These are phyloP conservation scores for Haplosporangium gracile DNA, from an alignment of 192 early-diverging fungal genomes.

Conservation along the genomic window DNA sequence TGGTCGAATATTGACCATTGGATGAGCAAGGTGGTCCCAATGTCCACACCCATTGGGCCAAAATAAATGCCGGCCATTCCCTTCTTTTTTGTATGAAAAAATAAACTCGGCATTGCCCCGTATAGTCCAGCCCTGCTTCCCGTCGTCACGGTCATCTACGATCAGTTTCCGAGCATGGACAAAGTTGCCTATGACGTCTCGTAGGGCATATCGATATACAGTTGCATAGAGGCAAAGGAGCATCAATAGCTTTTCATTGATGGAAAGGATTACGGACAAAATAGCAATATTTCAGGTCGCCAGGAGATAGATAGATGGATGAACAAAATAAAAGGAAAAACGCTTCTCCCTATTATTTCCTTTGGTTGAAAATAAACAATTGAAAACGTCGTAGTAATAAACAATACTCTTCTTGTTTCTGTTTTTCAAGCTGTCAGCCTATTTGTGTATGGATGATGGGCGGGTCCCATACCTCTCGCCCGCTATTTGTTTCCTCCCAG, in stretches of 20 bases:
- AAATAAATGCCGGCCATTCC: too few relatives aligned
- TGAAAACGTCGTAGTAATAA: background rate
- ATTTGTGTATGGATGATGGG: background rate
- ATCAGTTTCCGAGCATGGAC: background rate
- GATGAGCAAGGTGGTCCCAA: background rate
- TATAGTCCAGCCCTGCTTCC: background rate
- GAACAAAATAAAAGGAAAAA: background rate
- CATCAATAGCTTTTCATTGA: too few relatives aligned
- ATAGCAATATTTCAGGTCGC: too few relatives aligned
- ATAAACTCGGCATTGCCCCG: background rate
- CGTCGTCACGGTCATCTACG: constrained; percentile 7
- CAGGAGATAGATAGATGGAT: background rate
- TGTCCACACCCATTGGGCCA: background rate
- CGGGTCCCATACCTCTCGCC: background rate
- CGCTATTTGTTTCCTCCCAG: background rate
- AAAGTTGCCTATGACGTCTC: too few relatives aligned
- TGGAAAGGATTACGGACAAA: too few relatives aligned
- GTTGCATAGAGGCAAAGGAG: too few relatives aligned
- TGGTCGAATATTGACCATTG: background rate
- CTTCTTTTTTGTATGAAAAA: too few relatives aligned
- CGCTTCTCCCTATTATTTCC: background rate
- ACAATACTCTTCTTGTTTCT: background rate
- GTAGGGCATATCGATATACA: too few relatives aligned
- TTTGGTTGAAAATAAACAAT: background rate
- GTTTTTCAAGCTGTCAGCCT: background rate